A percentile compares a stretch with the other conserved stretches of the same genome.
Evolutionary conservation across 1,284 basidiomycete species (phyloP).

Genomic region (Malassezia equina): DNA sequence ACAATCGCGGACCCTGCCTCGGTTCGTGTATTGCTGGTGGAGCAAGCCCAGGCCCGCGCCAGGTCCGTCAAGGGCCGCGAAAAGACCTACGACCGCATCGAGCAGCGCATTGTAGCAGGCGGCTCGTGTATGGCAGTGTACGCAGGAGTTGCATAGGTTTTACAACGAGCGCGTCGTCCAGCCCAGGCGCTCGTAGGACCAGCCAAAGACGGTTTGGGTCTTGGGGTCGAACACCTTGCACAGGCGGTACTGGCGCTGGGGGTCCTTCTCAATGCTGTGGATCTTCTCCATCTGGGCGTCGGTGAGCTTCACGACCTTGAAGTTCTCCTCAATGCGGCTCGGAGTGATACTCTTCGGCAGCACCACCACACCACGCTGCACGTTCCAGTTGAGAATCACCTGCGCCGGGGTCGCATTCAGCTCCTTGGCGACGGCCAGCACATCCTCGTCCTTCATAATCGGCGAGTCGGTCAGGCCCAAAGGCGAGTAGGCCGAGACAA

Average conservation of each 20-base stretch:
- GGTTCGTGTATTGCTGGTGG: slow-evolving; percentile 12
- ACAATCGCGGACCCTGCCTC: background rate
- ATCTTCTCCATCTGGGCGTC: slow-evolving; percentile 55
- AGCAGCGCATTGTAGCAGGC: slow-evolving; percentile 14
- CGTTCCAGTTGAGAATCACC: slow-evolving; percentile 61
- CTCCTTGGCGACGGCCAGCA: slow-evolving; percentile 57
- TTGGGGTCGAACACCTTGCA: slow-evolving; percentile 18
- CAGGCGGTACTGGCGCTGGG: slow-evolving; percentile 21
- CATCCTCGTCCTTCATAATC: slow-evolving; percentile 61
- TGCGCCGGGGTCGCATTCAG: slow-evolving; percentile 54
- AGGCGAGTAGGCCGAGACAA: slow-evolving; percentile 71
- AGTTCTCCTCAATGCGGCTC: slow-evolving; percentile 62
- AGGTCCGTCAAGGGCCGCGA: background rate
- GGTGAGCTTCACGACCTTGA: slow-evolving; percentile 59
- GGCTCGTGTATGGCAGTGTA: slow-evolving; percentile 10
- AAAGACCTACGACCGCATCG: background rate
- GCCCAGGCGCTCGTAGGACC: slow-evolving; percentile 30
- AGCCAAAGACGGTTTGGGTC: slow-evolving; percentile 21
- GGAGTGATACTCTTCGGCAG: slow-evolving; percentile 52
- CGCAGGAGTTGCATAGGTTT: background rate
- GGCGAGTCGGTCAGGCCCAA: slow-evolving; percentile 67
- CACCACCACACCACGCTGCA: slow-evolving; percentile 53
- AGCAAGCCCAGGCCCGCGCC: background rate
- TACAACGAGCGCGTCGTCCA: slow-evolving; percentile 18
- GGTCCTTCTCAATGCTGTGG: slow-evolving; percentile 24